Evolutionary conservation across 2,329 filamentous ascomycete species (phyloP), one percentile per base, ranked within the genome.

Genomic region (Plectosphaerella plurivora): DNA sequence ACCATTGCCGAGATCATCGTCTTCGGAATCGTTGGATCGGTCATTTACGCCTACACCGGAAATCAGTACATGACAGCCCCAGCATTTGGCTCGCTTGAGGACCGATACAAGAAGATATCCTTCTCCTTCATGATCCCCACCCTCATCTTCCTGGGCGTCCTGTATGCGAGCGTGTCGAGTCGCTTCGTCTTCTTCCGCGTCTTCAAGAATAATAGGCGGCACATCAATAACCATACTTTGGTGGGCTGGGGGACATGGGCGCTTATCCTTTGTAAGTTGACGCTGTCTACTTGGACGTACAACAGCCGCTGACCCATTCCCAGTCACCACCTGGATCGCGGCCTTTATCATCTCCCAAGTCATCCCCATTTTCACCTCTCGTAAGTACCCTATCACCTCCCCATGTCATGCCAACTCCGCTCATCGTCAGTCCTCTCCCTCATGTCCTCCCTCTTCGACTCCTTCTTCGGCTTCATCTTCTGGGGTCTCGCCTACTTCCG

Each of bases 111-210:
- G 73, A 96, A 96, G 74, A 79, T 94, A 2, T 82, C 89, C 0
- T 97, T 96, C 70, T 91, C 88, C 12, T 96, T 97, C 74, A 96
- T 96, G 91, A 88, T 97, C 33, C 92, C 92, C 0, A 97, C 92
- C 0, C 79, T 97, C 58, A 91, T 97, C 64, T 97, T 97, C 74
- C 72, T 97, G 5, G 92, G 92, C 8, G 90, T 95, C 1, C 71
- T 97, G 16, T 97, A 97, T 66, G 91, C 92, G 14, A 94, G 89
- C 0, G 90, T 97, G 2, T 92, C 90, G 4, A 88, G 89, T 1
- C 87, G 92, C 28, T 96, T 97, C 73, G 75, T 97, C 63, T 96
- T 96, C 74, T 95, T 96, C 81, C 88, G 90, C 57, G 65, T 94
- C 16, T 96, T 96, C 69, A 83, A 87, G 53, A 84, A 85, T 61